Evolutionary conservation across 108 stramenopile species (phyloP), one percentile per base, ranked within the genome.

Genomic region (Pseudonitzschia multiseries): DNA sequence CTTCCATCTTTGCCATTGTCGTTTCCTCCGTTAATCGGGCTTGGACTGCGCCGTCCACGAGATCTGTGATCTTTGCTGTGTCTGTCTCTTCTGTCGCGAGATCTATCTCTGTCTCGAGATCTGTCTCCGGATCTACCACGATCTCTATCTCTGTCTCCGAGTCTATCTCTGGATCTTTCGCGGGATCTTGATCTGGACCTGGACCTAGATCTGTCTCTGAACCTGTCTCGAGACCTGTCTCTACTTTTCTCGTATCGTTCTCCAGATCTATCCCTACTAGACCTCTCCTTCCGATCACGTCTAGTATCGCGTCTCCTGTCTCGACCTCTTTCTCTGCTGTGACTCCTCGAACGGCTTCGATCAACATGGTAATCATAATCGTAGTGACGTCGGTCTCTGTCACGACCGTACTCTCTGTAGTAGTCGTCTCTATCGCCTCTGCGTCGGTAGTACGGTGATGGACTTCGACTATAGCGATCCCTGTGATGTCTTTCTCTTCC

Each of bases 401-500:
- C 72, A 27, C 76, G 64, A 57, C 60, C 68, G 57, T 75, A 68
- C 33, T 79, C 71, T 48, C 70, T 54, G 32, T 80, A 21, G 40
- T 77, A 68, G 42, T 66, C 70, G 27, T 83, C 78, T 51, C 76
- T 67, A 17, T 81, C 80, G 27, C 87, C 81, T 65, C 81, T 76
- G 10, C 83, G 74, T 40, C 73, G 69, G 56, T 84, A 77, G 56
- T 79, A 79, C 57, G 82, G 84, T 20, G 86, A 87, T 18, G 76
- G 77, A 61, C 87, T 88, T 40, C 84, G 90, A 65, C 90, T 88
- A 74, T 81, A 83, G 8, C 88, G 81, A 26, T 79, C 82, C 22
- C 70, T 57, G 62, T 73, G 71, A 46, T 77, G 56, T 29, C 84
- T 66, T 32, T 86, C 79, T 24, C 80, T 70, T 22, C 78, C 86